Base-by-base conservation (phyloP, 345 rosid species). In the Acer saccharum region DNA sequence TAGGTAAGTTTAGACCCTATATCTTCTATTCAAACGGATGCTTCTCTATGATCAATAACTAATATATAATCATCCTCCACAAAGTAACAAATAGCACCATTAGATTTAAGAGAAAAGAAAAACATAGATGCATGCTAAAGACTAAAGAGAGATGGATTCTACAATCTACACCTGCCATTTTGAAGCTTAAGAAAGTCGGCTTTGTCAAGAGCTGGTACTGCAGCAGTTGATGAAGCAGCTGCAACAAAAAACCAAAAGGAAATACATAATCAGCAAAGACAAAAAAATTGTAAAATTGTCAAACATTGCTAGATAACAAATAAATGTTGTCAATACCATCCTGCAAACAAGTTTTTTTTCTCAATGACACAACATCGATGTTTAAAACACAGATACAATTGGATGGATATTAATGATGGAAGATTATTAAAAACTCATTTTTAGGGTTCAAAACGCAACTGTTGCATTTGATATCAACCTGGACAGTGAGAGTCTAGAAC, bases 101-200 rank as follows among this genome's bases (percentile, higher is more conserved):
- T 20, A 21, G 10, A 60, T 60, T 60, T n/a, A 60, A 20, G 12
- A 60, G 64, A 21, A 43, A 41, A 18, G 13, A 14, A 68, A 39
- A 20, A 27, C 2, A 27, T 12, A 27, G 48, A n/a, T 18, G 32
- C 61, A 76, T 46, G 55, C 12, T 1, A 21, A 27, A 21, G 23
- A 17, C 12, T 1, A 21, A 27, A 21, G 23, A 17, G 12, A 46
- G 64, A 73, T n/a, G 50, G 43, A 61, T 25, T 63, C 32, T 75
- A 65, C 81, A 92, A 98, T 63, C 27, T 75, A 63, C 80, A 92
- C 99, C 98, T 94, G 82, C 99, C 99, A 90, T 94, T 96, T 81
- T 96, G 98, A 87, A 96, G 98, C 86, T 94, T 96, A 72, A 91
- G 74, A 83, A 96, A 91, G 79, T 90, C 92, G 72, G 20, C 84